phyloP scores from a whole-genome alignment of 2,329 filamentous ascomycete genomes.

The Colletotrichum cordylinicola region DNA sequence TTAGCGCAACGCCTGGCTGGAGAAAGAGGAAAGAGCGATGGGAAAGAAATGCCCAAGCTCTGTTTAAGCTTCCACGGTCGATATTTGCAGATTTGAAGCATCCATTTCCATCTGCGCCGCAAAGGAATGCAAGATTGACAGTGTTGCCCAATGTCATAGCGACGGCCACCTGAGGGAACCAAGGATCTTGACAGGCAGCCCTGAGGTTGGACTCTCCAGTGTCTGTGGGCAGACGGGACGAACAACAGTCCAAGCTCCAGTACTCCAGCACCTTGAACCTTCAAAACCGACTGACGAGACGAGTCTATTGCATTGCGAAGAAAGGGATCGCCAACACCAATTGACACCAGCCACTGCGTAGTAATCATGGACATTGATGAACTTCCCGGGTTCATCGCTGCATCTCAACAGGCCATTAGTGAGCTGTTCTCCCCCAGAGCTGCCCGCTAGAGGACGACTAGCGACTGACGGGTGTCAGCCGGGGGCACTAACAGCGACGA shows the following conservation, averaged over 20 bases:
- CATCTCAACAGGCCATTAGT: not conserved
- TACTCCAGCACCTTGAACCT: not conserved
- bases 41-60: not conserved
- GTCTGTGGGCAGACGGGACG: not conserved
- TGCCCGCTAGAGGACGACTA: not conserved
- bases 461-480: not conserved
- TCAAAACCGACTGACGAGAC: not conserved
- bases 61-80: not conserved
- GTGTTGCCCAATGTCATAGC: not conserved
- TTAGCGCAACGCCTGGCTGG: not conserved
- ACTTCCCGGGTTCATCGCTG: not conserved
- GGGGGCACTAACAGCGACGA: not conserved
- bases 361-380: not conserved
- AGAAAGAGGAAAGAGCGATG: not conserved
- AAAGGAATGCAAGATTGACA: slow-evolving; percentile 6
- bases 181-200: not conserved
- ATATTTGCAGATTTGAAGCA: not conserved
- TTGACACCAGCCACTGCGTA: not conserved
- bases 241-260: not conserved
- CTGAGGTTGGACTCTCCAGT: not conserved
- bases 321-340: not conserved
- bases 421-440: not conserved
- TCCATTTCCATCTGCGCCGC: not conserved
- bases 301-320: not conserved
- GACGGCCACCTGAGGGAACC: not conserved